These are phyloP conservation scores for Allium sativum DNA, from an alignment of 106 monocot genomes.

Conservation along the genomic window DNA sequence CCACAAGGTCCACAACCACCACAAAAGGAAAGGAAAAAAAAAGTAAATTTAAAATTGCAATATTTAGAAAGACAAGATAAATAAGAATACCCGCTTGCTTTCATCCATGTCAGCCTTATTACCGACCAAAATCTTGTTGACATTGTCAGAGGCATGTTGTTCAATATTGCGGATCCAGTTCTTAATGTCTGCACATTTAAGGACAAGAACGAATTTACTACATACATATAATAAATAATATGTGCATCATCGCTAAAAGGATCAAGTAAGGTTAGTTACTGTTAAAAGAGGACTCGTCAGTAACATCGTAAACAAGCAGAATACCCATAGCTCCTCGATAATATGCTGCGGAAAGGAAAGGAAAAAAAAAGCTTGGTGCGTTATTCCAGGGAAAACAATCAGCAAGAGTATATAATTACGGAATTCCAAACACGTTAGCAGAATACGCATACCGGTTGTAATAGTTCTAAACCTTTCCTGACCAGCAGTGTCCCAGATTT, in stretches of 20 bases:
- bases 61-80: neutral
- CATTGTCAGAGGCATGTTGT: slow-evolving; percentile 84
- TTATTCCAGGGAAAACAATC: neutral
- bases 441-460: slow-evolving; percentile 29
- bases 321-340: slow-evolving; percentile 71
- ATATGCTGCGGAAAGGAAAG: slow-evolving; percentile 29
- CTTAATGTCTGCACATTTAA: slow-evolving; percentile 49
- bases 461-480: slow-evolving; percentile 62
- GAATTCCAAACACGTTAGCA: neutral
- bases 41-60: too few relatives aligned
- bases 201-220: neutral
- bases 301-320: slow-evolving; percentile 62
- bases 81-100: slow-evolving; percentile 63
- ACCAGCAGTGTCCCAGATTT: slow-evolving; percentile 72
- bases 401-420: neutral
- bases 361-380: neutral
- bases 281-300: slow-evolving; percentile 70
- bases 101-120: slow-evolving; percentile 94
- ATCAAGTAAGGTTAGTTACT: slow-evolving; percentile 18
- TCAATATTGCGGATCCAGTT: slow-evolving; percentile 90
- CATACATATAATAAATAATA: neutral
- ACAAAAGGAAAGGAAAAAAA: too few relatives aligned
- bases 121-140: slow-evolving; percentile 82
- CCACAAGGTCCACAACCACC: too few relatives aligned
- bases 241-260: neutral